Percentiles rank a stretch among this genome's conserved stretches.
Conservation (phyloP, 805 yeast species). For the Torulaspora gathmanii region DNA sequence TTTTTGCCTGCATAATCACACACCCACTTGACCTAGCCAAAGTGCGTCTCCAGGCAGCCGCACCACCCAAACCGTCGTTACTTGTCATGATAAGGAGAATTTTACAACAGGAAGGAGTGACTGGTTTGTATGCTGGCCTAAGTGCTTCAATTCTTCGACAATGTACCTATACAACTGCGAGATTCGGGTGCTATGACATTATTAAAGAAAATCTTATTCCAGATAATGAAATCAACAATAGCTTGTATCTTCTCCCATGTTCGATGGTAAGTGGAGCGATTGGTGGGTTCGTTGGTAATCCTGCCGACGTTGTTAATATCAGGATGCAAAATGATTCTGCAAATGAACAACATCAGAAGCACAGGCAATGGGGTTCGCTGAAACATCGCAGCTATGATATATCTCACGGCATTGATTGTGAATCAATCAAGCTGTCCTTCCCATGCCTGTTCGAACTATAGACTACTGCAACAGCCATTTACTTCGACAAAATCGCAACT, state of each 20-base stretch:
- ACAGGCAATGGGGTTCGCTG: too few species aligned
- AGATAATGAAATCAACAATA: conserved; percentile 46
- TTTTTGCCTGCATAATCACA: conserved; percentile 45
- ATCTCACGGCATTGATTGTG: too few species aligned
- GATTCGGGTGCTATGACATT: conserved; percentile 82
- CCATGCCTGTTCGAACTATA: too few species aligned
- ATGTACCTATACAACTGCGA: conserved; percentile 79
- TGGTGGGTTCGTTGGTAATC: conserved; percentile 85
- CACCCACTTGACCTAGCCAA: conserved; percentile 87
- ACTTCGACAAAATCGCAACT: too few species aligned
- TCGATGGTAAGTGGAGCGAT: conserved; percentile 82
- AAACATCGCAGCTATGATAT: too few species aligned
- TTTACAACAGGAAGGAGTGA: conserved; percentile 49
- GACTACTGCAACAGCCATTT: too few species aligned
- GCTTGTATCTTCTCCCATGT: conserved; percentile 59
- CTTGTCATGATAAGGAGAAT: conserved; percentile 43
- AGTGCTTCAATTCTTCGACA: conserved; percentile 80
- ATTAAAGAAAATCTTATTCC: conserved; percentile 54
- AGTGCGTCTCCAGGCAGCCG: conserved; percentile 79
- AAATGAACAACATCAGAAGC: too few species aligned
- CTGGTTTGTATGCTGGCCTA: conserved; percentile 73
- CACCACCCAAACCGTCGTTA: conserved; percentile 58
- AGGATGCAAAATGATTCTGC: too few species aligned
- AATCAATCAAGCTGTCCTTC: too few species aligned
- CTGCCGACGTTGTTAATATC: too few species aligned